Percentiles rank a stretch among this genome's conserved stretches.
Evolutionary conservation across 2,329 filamentous ascomycete genomes (phyloP).

Genomic region (Epichloe uncinata): DNA sequence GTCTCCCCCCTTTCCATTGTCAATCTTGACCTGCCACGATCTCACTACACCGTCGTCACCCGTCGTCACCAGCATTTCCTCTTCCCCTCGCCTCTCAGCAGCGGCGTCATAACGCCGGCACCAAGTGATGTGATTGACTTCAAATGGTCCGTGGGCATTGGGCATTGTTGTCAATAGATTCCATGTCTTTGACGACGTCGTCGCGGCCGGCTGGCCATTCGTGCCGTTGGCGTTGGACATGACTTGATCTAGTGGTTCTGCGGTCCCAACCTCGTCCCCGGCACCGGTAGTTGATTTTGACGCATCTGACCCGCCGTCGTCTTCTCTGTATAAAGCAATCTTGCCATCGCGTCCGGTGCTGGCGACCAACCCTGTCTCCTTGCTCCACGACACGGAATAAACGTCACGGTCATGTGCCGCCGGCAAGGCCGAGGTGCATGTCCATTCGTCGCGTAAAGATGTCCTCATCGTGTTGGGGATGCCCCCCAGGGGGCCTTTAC

Average conservation of each 20-base stretch:
- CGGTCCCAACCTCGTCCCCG: too few species aligned
- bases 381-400: slow-evolving; percentile 79
- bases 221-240: neutral
- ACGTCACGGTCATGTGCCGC: slow-evolving; percentile 64
- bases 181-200: slow-evolving; percentile 40
- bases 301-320: slow-evolving; percentile 11
- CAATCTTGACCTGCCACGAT: slow-evolving; percentile 54
- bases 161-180: slow-evolving; percentile 52
- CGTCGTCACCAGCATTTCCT: slow-evolving; percentile 82
- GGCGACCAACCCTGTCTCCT: slow-evolving; percentile 61
- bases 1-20: neutral
- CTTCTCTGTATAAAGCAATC: slow-evolving; percentile 66
- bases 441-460: slow-evolving; percentile 69
- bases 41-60: slow-evolving; percentile 84
- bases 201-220: slow-evolving; percentile 2
- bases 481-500: slow-evolving; percentile 32
- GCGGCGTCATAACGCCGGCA: slow-evolving; percentile 61
- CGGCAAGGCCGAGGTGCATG: slow-evolving; percentile 63
- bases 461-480: slow-evolving; percentile 87
- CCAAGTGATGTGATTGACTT: slow-evolving; percentile 89
- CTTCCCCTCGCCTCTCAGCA: slow-evolving; percentile 37
- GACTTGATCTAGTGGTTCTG: slow-evolving; percentile 7
- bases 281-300: neutral
- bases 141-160: slow-evolving; percentile 79
- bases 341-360: slow-evolving; percentile 80